These are phyloP conservation scores for Escovopsis sp. DNA, from an alignment of 2,329 filamentous ascomycete genomes.

Conservation along the genomic window DNA sequence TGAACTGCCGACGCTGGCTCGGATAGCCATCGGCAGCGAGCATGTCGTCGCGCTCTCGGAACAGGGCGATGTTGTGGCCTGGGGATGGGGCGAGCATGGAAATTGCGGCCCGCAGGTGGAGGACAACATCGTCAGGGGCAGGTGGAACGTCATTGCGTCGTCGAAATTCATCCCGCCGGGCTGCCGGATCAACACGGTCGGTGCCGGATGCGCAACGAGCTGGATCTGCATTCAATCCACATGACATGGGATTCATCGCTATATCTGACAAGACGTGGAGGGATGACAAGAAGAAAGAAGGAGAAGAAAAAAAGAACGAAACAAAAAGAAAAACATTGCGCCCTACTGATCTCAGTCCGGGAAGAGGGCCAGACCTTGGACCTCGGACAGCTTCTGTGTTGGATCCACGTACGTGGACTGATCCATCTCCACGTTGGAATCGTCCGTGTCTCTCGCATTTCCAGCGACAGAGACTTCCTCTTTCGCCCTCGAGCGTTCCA, in stretches of 20 bases:
- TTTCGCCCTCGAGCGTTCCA: conserved; percentile 13
- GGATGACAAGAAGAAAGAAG: not conserved
- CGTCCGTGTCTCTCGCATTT: conserved; percentile 9
- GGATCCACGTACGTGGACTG: conserved; percentile 40
- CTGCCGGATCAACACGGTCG: conserved; percentile 44
- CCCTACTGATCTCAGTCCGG: conserved; percentile 15
- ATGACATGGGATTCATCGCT: not conserved
- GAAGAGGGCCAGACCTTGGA: conserved; percentile 32
- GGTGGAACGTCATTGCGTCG: conserved; percentile 52
- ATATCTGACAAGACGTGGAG: too few relatives aligned
- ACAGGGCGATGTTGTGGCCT: conserved; percentile 56
- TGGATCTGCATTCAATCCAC: conserved; percentile 45
- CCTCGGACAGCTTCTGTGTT: conserved; percentile 60
- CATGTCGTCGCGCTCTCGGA: conserved; percentile 63
- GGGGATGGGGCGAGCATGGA: conserved; percentile 97
- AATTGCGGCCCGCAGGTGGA: conserved; percentile 68
- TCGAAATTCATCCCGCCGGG: conserved; percentile 36
- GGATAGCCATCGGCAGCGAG: conserved; percentile 76
- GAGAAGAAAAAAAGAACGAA: not conserved
- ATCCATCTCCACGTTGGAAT: conserved; percentile 12
- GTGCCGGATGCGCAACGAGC: conserved; percentile 82
- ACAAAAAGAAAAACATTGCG: not conserved
- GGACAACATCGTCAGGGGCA: conserved; percentile 51
- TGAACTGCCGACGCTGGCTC: conserved; percentile 40
- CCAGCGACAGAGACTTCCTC: too few relatives aligned